phyloP scores from a whole-genome alignment of 1,139 yeast genomes.

The Arxiozyma slooffiae region DNA sequence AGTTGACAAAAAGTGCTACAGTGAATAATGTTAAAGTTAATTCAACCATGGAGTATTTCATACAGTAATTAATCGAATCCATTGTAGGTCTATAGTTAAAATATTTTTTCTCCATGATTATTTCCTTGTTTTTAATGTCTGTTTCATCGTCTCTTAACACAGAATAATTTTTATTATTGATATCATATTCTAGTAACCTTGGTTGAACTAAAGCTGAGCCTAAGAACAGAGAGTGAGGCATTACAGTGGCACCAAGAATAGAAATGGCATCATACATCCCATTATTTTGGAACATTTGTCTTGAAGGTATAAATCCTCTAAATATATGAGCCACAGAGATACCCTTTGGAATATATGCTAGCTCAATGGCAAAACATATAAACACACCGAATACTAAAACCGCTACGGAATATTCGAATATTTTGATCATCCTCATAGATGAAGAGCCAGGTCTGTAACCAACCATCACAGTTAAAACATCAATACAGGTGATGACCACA shows the following conservation, averaged over 20 bases:
- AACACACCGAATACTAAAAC: constrained; percentile 58
- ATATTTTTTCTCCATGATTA: constrained; percentile 18
- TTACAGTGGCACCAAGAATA: constrained; percentile 72
- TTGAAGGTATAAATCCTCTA: constrained; percentile 64
- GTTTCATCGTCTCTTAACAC: constrained; percentile 13
- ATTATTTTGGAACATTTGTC: constrained; percentile 47
- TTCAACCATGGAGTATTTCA: constrained; percentile 59
- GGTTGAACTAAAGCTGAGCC: constrained; percentile 74
- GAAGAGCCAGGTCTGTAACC: constrained; percentile 65
- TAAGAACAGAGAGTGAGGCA: constrained; percentile 70
- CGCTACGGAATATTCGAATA: constrained; percentile 61
- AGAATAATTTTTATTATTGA: constrained; percentile 36
- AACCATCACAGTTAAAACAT: constrained; percentile 62
- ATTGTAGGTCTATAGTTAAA: constrained; percentile 51
- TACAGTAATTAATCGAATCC: constrained; percentile 53
- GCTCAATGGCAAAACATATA: constrained; percentile 60
- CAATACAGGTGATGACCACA: constrained; percentile 58
- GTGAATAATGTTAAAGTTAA: constrained; percentile 57
- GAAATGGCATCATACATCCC: constrained; percentile 72
- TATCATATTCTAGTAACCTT: constrained; percentile 53
- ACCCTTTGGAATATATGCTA: constrained; percentile 44
- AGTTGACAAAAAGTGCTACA: constrained; percentile 68
- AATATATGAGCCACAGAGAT: constrained; percentile 45
- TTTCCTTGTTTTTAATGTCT: constrained; percentile 10
- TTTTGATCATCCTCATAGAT: constrained; percentile 51